Percentiles rank a stretch among this genome's conserved stretches.
Evolutionary conservation across 768 basidiomycete species (phyloP).

Genomic region (Xerocomus potaroensis): DNA sequence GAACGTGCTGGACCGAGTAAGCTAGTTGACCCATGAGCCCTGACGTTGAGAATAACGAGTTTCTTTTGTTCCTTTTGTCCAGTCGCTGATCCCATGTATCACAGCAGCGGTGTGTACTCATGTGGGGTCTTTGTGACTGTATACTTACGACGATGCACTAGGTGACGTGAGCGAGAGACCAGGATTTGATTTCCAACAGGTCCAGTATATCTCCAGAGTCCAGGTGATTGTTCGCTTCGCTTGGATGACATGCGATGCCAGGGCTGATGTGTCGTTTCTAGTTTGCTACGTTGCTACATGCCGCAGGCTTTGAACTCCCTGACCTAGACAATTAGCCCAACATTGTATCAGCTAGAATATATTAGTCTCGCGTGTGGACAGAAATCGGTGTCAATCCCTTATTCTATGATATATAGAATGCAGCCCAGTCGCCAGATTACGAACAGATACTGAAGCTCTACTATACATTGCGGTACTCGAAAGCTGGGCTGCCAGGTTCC

Average conservation of each 20-base stretch:
- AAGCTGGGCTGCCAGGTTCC: constrained; percentile 82
- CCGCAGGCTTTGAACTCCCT: constrained; percentile 53
- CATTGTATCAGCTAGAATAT: too few species aligned
- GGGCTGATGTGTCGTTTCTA: constrained; percentile 19
- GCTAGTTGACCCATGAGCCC: constrained; percentile 8
- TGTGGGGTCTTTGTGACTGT: background rate
- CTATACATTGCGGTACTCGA: constrained; percentile 80
- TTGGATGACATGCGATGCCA: background rate
- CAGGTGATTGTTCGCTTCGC: constrained; percentile 51
- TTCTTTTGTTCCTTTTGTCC: constrained; percentile 1
- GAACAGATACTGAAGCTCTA: constrained; percentile 4
- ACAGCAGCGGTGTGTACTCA: constrained; percentile 59
- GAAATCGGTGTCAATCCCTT: too few species aligned
- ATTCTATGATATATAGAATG: too few species aligned
- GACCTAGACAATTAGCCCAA: background rate
- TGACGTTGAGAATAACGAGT: background rate
- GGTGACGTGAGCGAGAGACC: constrained; percentile 77
- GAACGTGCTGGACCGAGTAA: constrained; percentile 75
- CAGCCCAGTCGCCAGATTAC: too few species aligned
- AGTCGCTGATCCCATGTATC: constrained; percentile 90
- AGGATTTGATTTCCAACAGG: constrained; percentile 80
- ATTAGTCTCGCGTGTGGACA: too few species aligned
- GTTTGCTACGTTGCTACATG: constrained; percentile 69
- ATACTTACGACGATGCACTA: constrained; percentile 13
- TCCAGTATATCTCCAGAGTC: constrained; percentile 82